Evolutionary conservation across 257 asterid species (phyloP), one percentile per base, ranked within the genome.

Genomic region (Penstemon barbatus): DNA sequence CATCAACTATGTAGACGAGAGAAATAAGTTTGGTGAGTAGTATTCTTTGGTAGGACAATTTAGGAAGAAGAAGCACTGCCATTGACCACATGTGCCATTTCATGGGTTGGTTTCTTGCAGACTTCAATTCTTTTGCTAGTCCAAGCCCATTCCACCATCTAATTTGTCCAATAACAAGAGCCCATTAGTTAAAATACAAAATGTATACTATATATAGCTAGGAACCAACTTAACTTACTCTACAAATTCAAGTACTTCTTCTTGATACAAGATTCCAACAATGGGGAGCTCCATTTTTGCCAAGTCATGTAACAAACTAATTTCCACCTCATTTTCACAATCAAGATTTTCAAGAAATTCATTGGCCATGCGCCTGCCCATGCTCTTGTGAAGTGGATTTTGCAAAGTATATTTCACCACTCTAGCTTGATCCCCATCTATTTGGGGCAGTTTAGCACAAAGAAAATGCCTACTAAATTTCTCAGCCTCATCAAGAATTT

Each of bases 91-190:
- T 52, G 37, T 77, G 70, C 81, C 81, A 77, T 63, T 72, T 72
- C 55, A 56, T 0, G 0, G 78, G 81, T 54, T 77, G 56, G 57
- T 57, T 61, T 58, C 81, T 77, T 6, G 42, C 49, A 3, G 33
- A 46, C 44, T 76, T 72, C 57, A 78, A 41, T 3, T 77, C 84
- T 33, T 68, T 57, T 0, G 38, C 45, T 38, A 82, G 54, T 11
- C 79, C 75, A 15, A 82, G 40, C 10, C 68, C 71, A 8, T 8
- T 77, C 90, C 86, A 80, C 87, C 87, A 82, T 56, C 89, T 83
- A 25, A 9, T 41, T 18, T 8, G 12, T 3, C 18, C 18, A 15
- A 15, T 15, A 25, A 25, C 33, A 1, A 25, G 33, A 25, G 33
- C 33, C 33, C 33, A 25, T 25, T 25, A 25, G 2, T 25, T 25